phyloP scores from a whole-genome alignment of 2,329 filamentous ascomycete species.

The Diplocarpon mali region DNA sequence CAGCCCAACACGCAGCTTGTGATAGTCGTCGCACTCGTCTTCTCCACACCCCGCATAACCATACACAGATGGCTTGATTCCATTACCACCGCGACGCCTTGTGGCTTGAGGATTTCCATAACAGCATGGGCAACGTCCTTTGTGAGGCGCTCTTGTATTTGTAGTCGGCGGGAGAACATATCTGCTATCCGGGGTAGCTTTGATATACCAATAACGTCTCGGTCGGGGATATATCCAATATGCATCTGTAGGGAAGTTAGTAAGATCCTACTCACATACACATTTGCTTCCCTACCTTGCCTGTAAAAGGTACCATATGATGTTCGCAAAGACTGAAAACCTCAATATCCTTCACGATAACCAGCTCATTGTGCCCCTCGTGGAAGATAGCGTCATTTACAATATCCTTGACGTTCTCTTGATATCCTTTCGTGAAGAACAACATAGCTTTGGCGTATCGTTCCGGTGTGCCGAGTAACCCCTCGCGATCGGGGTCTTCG shows the following conservation, averaged over 20 bases:
- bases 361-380: constrained; percentile 92
- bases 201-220: constrained; percentile 86
- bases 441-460: constrained; percentile 93
- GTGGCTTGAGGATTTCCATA: constrained; percentile 83
- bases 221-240: constrained; percentile 91
- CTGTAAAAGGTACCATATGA: constrained; percentile 90
- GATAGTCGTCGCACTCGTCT: constrained; percentile 75
- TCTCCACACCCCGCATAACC: constrained; percentile 98
- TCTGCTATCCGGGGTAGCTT: constrained; percentile 94
- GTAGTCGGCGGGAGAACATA: constrained; percentile 87
- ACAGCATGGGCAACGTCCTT: constrained; percentile 93
- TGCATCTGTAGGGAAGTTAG: constrained; percentile 61
- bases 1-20: constrained; percentile 97
- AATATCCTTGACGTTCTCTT: constrained; percentile 84
- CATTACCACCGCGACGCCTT: constrained; percentile 95
- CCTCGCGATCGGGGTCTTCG: constrained; percentile 55
- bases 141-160: constrained; percentile 92
- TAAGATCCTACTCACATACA: neutral
- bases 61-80: constrained; percentile 95
- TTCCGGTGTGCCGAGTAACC: constrained; percentile 58
- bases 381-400: constrained; percentile 93
- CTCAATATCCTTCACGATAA: constrained; percentile 97
- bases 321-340: constrained; percentile 93
- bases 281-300: constrained; percentile 52
- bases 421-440: constrained; percentile 93